These are phyloP conservation scores for Collybiopsis luxurians DNA, from an alignment of 768 basidiomycete genomes.

Conservation along the genomic window DNA sequence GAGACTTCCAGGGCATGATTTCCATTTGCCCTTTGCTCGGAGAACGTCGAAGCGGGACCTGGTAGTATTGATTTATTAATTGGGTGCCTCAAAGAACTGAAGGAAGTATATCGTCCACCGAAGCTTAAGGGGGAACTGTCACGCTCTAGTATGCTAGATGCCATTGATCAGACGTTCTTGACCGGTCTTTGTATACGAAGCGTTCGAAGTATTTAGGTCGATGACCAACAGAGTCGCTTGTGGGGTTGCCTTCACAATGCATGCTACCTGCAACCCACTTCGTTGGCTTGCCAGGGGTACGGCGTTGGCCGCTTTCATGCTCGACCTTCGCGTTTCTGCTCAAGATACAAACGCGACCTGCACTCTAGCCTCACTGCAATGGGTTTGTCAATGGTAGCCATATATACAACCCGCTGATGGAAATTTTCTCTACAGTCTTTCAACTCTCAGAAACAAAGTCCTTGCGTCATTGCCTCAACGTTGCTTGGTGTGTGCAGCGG, in stretches of 20 bases:
- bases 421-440: neutral
- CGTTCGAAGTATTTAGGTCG: neutral
- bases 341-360: constrained; percentile 23
- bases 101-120: neutral
- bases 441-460: constrained; percentile 46
- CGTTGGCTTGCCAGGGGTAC: neutral
- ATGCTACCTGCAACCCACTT: neutral
- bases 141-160: neutral
- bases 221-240: neutral
- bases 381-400: constrained; percentile 19
- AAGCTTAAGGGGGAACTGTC: constrained; percentile 6
- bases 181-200: no score
- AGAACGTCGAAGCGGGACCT: no score
- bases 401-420: neutral
- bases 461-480: constrained; percentile 43
- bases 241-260: neutral
- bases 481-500: constrained; percentile 39
- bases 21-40: neutral
- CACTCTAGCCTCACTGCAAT: constrained; percentile 14
- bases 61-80: neutral
- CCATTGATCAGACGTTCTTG: neutral
- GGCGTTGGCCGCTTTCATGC: neutral
- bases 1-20: neutral
- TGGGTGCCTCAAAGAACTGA: neutral
- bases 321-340: constrained; percentile 10